These are phyloP conservation scores for Skeletonema marinoi DNA, from an alignment of 108 stramenopile species.

Conservation along the genomic window DNA sequence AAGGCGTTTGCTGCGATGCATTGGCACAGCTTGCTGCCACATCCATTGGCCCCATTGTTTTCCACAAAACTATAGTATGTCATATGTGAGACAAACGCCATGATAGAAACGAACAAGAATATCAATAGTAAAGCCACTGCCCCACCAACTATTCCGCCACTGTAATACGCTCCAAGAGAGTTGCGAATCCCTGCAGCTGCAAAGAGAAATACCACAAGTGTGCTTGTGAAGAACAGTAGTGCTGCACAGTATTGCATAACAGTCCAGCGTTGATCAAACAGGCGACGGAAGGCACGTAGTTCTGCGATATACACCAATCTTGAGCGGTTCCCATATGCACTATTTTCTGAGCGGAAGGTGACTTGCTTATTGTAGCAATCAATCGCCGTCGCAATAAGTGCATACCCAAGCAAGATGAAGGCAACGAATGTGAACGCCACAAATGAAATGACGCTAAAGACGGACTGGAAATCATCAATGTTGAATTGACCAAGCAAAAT, in stretches of 20 bases:
- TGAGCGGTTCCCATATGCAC: slow-evolving; percentile 49
- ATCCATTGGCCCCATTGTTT: slow-evolving; percentile 41
- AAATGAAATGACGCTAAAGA: slow-evolving; percentile 48
- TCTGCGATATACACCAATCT: slow-evolving; percentile 53
- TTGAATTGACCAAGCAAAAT: slow-evolving; percentile 52
- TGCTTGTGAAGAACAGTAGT: slow-evolving; percentile 47
- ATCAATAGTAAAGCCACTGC: slow-evolving; percentile 44
- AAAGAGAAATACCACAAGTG: slow-evolving; percentile 50
- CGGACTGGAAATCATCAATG: slow-evolving; percentile 31
- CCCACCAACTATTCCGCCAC: slow-evolving; percentile 45
- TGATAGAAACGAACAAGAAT: slow-evolving; percentile 50
- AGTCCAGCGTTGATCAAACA: slow-evolving; percentile 57
- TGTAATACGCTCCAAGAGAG: slow-evolving; percentile 46
- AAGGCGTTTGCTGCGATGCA: slow-evolving; percentile 31
- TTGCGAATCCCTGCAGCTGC: slow-evolving; percentile 41
- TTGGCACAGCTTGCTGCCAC: slow-evolving; percentile 32
- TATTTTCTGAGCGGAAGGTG: slow-evolving; percentile 51
- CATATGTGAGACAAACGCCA: slow-evolving; percentile 58
- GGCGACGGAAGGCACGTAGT: slow-evolving; percentile 47
- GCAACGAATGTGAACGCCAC: slow-evolving; percentile 43
- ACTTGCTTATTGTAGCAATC: slow-evolving; percentile 50
- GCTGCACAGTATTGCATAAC: slow-evolving; percentile 55
- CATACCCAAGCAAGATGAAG: slow-evolving; percentile 43
- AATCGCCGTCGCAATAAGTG: slow-evolving; percentile 47
- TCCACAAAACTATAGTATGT: slow-evolving; percentile 54